Percentiles rank a stretch among this genome's conserved stretches.
These are phyloP conservation scores for Elongisporangium anandrum DNA, from an alignment of 352 stramenopile species.

Conservation along the genomic window DNA sequence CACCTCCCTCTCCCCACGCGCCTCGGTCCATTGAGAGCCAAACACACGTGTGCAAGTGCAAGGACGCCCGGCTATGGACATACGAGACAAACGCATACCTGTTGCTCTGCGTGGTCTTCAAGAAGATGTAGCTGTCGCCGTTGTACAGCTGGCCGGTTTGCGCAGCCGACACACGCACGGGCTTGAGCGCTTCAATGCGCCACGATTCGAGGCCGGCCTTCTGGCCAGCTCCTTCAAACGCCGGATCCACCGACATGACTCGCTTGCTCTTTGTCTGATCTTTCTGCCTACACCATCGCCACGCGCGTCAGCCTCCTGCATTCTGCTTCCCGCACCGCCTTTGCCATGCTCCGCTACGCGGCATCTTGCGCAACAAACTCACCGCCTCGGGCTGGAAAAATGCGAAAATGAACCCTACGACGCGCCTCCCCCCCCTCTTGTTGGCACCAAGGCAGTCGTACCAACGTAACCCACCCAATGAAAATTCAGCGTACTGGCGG, in stretches of 20 bases:
- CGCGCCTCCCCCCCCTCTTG: conserved; percentile 6
- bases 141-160: conserved; percentile 88
- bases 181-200: conserved; percentile 81
- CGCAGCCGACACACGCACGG: conserved; percentile 42
- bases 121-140: conserved; percentile 97
- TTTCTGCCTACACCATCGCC: background rate
- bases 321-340: background rate
- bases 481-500: background rate
- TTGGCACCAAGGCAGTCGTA: conserved; percentile 5
- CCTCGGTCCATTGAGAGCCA: background rate
- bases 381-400: background rate
- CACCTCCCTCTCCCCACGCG: background rate
- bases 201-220: conserved; percentile 69
- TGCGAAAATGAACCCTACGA: conserved; percentile 1
- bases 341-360: background rate
- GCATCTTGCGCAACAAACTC: background rate
- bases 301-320: background rate
- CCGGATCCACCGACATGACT: conserved; percentile 55
- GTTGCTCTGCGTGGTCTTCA: conserved; percentile 70
- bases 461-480: conserved; percentile 6
- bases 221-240: conserved; percentile 56
- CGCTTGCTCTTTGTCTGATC: conserved; percentile 2
- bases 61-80: background rate
- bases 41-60: background rate
- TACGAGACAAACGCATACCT: conserved; percentile 17